Evolutionary conservation across 352 stramenopile genomes (phyloP).

Genomic region (Phytophthora sansomeana): DNA sequence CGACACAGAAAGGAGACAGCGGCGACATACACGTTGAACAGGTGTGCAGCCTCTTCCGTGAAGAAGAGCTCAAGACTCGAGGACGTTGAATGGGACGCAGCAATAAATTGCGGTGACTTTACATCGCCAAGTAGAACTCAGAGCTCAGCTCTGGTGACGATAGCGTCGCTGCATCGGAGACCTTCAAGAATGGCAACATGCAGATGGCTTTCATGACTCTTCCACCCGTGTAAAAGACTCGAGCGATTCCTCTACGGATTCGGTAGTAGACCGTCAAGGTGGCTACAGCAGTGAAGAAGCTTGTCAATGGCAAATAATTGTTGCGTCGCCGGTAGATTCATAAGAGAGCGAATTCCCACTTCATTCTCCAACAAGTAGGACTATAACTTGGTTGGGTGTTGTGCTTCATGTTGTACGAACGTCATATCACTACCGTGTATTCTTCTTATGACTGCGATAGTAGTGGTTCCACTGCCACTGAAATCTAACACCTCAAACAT

Average conservation of each 20-base stretch:
- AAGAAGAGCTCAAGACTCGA: constrained; percentile 5
- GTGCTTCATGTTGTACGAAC: constrained; percentile 12
- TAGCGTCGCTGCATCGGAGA: neutral
- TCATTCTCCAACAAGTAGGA: too few relatives aligned
- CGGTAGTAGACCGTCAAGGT: constrained; percentile 9
- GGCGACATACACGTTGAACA: constrained; percentile 6
- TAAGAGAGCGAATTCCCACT: too few relatives aligned
- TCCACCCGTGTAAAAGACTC: neutral
- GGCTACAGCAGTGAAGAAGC: constrained; percentile 3
- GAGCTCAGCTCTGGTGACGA: neutral
- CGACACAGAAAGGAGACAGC: constrained; percentile 23
- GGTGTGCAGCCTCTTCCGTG: neutral
- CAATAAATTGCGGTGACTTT: neutral
- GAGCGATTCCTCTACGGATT: constrained; percentile 23
- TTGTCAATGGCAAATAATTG: neutral
- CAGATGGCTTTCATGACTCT: constrained; percentile 16
- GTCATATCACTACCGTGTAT: constrained; percentile 35
- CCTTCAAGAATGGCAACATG: constrained; percentile 11
- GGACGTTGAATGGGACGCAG: constrained; percentile 4
- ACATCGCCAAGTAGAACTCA: neutral
- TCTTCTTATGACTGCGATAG: constrained; percentile 34
- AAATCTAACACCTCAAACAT: constrained; percentile 38
- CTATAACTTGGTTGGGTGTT: too few relatives aligned
- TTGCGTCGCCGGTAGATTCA: too few relatives aligned
- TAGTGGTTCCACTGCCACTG: constrained; percentile 44